Evolutionary conservation across 176 grass and related monocot genomes (phyloP), one percentile per base, ranked within the genome.

Genomic region (Carex littledalei): DNA sequence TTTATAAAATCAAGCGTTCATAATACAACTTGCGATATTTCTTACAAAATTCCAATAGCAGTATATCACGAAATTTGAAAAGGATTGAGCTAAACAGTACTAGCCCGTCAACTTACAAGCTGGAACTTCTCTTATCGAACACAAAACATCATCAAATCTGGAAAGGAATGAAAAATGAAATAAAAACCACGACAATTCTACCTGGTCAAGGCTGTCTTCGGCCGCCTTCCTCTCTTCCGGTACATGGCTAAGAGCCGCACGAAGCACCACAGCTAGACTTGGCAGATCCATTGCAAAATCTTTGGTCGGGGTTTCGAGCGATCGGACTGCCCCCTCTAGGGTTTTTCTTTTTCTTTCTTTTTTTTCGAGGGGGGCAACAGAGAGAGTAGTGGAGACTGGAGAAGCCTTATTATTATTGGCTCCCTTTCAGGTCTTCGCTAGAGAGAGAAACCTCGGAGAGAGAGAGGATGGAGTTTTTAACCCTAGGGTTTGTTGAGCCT

Each of bases 131-230:
- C 9, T 62, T 8, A 60, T 39, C 3, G 3, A 58, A 80, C 53
- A 49, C 62, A 83, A 83, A 83, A 66, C 81, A 54, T 83, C 22
- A 55, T 24, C 20, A 31, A 12, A 67, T 65, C 24, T 39, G 50
- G 0, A 3, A 52, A 67, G 9, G 9, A 47, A 6, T 3, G 8
- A 83, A 67, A 31, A 49, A 67, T 18, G 16, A 31, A 67, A 67
- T 11, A 68, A n/a, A 26, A 54, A 50, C 4, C 10, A 41, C 17
- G 47, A 49, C 8, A 82, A 41, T 56, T 55, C 0, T 71, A 94
- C 95, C 95, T 98, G 93, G 80, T 93, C 87, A 57, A 98, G 93
- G 84, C 88, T 95, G 84, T 95, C 86, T 88, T 98, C 93, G 0
- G 93, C 95, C 54, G 95, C 89, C 85, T 95, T 95, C 39, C 95